A percentile compares a stretch with the other conserved stretches of the same genome.
These are phyloP conservation scores for Chenopodium suecicum DNA, from an alignment of 148 eudicot species.

Conservation along the genomic window DNA sequence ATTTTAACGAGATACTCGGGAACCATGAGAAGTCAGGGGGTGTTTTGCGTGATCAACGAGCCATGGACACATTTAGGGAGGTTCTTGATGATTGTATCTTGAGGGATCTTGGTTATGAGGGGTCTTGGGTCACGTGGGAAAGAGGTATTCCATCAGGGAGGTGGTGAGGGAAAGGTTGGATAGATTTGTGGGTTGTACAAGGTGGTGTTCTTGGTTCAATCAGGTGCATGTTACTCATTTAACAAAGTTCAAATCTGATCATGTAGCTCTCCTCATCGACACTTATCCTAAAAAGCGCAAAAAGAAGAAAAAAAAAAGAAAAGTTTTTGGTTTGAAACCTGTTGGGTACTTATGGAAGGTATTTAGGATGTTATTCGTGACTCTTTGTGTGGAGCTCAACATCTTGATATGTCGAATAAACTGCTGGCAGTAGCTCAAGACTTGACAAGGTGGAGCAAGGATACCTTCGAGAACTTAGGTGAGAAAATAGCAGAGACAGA, in stretches of 20 bases:
- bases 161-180: background rate
- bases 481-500: no score
- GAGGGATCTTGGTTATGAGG: background rate
- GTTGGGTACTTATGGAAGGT: no score
- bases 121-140: background rate
- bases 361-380: no score
- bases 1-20: background rate
- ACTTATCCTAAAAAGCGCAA: no score
- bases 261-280: background rate
- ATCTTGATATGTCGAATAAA: no score
- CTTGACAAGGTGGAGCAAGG: no score
- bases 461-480: no score
- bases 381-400: no score
- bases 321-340: no score
- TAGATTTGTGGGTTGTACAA: background rate
- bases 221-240: no score
- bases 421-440: no score
- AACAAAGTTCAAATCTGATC: background rate
- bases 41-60: background rate
- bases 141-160: background rate
- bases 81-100: background rate
- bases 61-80: background rate
- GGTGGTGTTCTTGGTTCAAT: background rate
- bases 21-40: background rate
- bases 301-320: no score